Evolutionary conservation across 306 rosid genomes (phyloP), one percentile per base, ranked within the genome.

Genomic region (Trichosanthes truncata): DNA sequence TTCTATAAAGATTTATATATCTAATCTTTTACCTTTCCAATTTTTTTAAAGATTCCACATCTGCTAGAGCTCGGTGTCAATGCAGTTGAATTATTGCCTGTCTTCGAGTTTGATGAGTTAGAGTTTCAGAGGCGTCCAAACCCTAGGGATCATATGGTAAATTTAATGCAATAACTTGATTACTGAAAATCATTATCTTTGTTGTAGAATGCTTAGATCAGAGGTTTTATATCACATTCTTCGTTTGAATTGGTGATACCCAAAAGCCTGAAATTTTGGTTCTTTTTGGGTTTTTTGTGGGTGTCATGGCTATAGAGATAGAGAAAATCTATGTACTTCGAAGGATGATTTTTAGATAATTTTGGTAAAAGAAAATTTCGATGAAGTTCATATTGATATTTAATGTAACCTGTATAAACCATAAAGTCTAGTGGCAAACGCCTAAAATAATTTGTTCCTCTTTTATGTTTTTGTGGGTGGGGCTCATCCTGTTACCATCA

Each of bases 131-230:
- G 97, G 91, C 88, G 84, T 38, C 89, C 84, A 79, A 95, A 95
- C 66, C 93, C 96, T 57, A 91, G 99, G 93, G 93, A 93, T 88
- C 99, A 95, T 90, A 66, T 95, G 99, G 99, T 95, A 91, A 38
- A n/a, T 48, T 14, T 46, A 9, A 46, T 49, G 5, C 75, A 9
- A 26, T 33, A 25, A 61, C 21, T 78, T 20, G 1, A 31, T 49
- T 49, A 46, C 20, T 66, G 49, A 49, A 74, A 3, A 33, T 25
- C 45, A 26, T 26, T 74, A 38, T 33, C 20, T 74, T 71, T 71
- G 77, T 23, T 43, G 56, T 71, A 36, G 23, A 69, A 45, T 71
- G 36, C 36, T 49, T 71, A 13, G 56, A 71, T 41, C 51, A 45
- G 53, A 71, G 31, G 26, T 43, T 36, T 71, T 71, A 12, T 71